A percentile compares a stretch with the other conserved stretches of the same genome.
phyloP scores from a whole-genome alignment of 129 eudicot genomes.

The Artemisia annua region DNA sequence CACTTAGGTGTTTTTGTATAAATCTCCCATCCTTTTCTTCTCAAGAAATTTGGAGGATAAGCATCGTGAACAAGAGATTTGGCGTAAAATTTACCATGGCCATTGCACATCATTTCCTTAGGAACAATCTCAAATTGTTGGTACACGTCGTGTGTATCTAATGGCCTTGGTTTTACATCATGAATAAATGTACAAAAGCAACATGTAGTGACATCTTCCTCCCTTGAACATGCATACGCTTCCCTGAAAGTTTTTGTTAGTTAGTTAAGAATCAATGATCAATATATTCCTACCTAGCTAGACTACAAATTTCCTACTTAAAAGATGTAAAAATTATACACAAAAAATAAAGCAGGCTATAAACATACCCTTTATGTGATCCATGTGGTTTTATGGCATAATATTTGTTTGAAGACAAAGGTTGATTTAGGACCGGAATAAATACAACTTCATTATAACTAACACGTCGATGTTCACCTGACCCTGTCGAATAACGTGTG shows the following conservation, averaged over 20 bases:
- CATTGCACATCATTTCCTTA: not conserved
- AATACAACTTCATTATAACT: constrained; percentile 29
- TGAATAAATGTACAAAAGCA: constrained; percentile 41
- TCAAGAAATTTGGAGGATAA: constrained; percentile 53
- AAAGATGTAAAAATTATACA: not conserved
- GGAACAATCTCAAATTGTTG: constrained; percentile 60
- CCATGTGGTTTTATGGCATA: constrained; percentile 60
- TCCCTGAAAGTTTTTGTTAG: constrained; percentile 33
- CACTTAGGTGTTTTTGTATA: constrained; percentile 42
- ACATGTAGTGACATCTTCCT: constrained; percentile 55
- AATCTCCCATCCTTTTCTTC: constrained; percentile 52
- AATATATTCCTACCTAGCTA: not conserved
- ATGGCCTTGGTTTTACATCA: constrained; percentile 67
- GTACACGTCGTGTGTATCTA: constrained; percentile 45
- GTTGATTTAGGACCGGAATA: constrained; percentile 65
- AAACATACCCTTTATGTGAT: constrained; percentile 65
- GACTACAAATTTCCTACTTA: not conserved
- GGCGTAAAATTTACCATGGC: constrained; percentile 40
- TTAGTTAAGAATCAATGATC: not conserved
- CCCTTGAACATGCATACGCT: constrained; percentile 63
- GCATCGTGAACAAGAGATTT: constrained; percentile 54
- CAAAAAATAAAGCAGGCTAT: not conserved
- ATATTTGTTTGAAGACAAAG: constrained; percentile 61
- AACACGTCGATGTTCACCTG: constrained; percentile 3
- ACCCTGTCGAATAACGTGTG: constrained; percentile 21